Evolutionary conservation across 2,329 filamentous ascomycete genomes (phyloP), one percentile per base, ranked within the genome.

Genomic region (Elsinoe arachidis): DNA sequence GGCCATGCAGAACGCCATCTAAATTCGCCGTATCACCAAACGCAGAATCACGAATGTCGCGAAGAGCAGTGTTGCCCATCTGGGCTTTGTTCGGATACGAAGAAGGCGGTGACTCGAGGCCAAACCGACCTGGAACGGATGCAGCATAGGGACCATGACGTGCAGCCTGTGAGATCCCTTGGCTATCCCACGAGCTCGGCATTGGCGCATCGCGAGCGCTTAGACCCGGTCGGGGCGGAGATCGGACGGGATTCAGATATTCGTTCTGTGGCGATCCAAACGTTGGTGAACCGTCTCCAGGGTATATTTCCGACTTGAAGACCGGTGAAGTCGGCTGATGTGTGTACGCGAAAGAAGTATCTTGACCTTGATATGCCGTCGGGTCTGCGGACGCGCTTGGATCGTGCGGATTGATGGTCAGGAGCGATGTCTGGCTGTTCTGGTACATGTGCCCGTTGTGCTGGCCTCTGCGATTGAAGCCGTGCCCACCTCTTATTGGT

Each of bases 161-260:
- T 15, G 92, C 91, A 61, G 90, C 90, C 69, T 92, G 88, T 10
- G 91, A 96, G 55, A 96, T 88, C 52, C 91, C 92, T 67, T 96
- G 93, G 65, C 90, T 95, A 72, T 97, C 93, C 70, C 97, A 96
- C 0, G 92, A 97, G 7, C 91, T 89, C 1, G 93, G 93, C 7
- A 97, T 80, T 14, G 90, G 90, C 2, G 90, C 93, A 73, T 97
- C 92, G 61, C 96, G 80, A 12, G 95, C 88, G n/a, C 88, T 93
- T n/a, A 96, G 85, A 55, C 83, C 82, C 64, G 78, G 62, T 26
- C 64, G 62, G 2, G 64, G 63, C 0, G 91, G 90, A 12, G 91
- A 95, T 55, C 93, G 80, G 7, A 39, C 33, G 21, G 87, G 87
- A 38, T 91, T 78, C n/a, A 87, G 83, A 59, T 86, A 81, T 56